Conservation (phyloP, 768 basidiomycete species). For the Gyrodon lividus region DNA sequence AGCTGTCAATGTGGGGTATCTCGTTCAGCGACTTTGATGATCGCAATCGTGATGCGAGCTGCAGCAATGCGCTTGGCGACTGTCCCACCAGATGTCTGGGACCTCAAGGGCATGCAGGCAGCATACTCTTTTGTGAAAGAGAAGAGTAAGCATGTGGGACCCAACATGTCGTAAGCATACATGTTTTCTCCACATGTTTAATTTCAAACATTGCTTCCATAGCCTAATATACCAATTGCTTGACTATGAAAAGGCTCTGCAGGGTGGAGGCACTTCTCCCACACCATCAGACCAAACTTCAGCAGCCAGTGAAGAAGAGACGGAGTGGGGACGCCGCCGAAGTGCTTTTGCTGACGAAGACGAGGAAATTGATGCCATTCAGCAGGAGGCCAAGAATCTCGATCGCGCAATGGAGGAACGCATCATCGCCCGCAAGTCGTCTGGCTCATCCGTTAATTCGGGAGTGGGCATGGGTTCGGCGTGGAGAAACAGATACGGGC, state of each 20-base stretch:
- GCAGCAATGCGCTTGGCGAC: constrained; percentile 64
- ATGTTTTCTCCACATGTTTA: constrained; percentile 22
- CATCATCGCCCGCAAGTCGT: constrained; percentile 69
- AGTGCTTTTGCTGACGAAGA: constrained; percentile 46
- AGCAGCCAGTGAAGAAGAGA: constrained; percentile 61
- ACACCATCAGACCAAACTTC: constrained; percentile 55
- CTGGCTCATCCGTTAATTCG: constrained; percentile 61
- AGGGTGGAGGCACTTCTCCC: constrained; percentile 48
- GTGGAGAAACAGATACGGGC: constrained; percentile 65
- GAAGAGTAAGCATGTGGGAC: constrained; percentile 84
- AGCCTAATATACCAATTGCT: constrained; percentile 92
- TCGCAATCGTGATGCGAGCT: constrained; percentile 93
- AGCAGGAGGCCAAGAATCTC: constrained; percentile 78
- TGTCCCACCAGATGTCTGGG: constrained; percentile 75
- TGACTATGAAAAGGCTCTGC: constrained; percentile 82
- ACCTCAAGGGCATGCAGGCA: constrained; percentile 83
- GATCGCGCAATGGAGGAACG: constrained; percentile 90
- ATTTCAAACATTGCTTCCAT: constrained; percentile 22
- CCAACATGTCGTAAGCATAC: constrained; percentile 87
- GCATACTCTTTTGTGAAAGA: constrained; percentile 89
- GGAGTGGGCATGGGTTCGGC: constrained; percentile 66
- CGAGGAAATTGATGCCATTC: constrained; percentile 52
- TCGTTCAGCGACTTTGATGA: constrained; percentile 84
- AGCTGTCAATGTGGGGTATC: constrained; percentile 96
- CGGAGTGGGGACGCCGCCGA: constrained; percentile 77